Evolutionary conservation across 257 asterid species (phyloP).

Genomic region (Rehmannia glutinosa): DNA sequence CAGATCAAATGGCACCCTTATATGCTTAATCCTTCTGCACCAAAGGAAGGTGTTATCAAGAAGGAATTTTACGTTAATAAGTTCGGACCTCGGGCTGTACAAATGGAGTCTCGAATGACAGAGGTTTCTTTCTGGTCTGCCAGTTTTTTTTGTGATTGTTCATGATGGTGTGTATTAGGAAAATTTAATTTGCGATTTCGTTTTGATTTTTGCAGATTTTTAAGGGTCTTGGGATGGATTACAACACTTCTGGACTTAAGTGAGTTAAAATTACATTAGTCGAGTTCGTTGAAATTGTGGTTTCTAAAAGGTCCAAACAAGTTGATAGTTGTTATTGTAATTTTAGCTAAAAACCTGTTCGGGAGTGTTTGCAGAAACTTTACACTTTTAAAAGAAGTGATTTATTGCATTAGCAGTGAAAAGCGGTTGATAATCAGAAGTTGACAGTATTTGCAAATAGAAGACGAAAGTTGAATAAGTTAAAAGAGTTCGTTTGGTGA

Average conservation of each 20-base stretch:
- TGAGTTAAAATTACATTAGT: not conserved
- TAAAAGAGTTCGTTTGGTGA: too few species aligned
- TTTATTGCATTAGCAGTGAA: too few species aligned
- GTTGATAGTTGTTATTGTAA: too few species aligned
- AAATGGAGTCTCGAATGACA: conserved; percentile 48
- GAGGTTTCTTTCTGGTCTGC: conserved; percentile 38
- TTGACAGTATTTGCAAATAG: too few species aligned
- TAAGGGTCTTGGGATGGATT: conserved; percentile 28
- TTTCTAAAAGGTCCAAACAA: too few species aligned
- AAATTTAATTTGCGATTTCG: not conserved
- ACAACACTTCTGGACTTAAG: conserved; percentile 27
- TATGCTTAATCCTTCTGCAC: conserved; percentile 55
- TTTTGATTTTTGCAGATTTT: conserved; percentile 20
- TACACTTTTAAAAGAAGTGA: too few species aligned
- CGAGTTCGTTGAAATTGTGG: too few species aligned
- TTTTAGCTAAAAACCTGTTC: too few species aligned
- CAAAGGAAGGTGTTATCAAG: conserved; percentile 65
- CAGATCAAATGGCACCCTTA: conserved; percentile 39
- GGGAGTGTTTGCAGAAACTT: too few species aligned
- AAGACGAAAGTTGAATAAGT: too few species aligned
- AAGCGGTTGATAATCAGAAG: too few species aligned
- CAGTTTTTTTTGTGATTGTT: not conserved
- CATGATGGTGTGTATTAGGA: not conserved
- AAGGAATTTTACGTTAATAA: conserved; percentile 39
- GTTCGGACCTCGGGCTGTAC: conserved; percentile 57